Base-by-base conservation (phyloP, 1,284 basidiomycete genomes). In the Sporisorium sorghi region DNA sequence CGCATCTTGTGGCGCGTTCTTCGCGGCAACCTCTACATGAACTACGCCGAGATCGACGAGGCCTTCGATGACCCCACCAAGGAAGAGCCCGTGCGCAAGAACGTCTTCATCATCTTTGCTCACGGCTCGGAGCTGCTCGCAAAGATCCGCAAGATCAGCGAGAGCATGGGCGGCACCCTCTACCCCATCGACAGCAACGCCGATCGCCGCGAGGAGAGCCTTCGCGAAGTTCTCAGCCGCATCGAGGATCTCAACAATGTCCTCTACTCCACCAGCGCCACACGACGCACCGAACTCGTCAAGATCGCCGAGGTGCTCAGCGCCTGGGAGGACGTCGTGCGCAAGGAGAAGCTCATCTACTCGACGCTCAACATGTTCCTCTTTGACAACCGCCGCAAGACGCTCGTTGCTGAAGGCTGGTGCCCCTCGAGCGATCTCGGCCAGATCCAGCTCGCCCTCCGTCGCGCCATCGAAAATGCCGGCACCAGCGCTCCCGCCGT, bases 101-200 rank as follows among this genome's bases (percentile, higher is more conserved):
- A 98, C 78, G 97, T 99, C 44, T 99, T 99, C 87, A 97, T 99
- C 87, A 98, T 99, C 85, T 99, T 99, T 83, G 97, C 96, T 0
- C 97, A 99, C 81, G 97, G 97, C 35, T 90, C 93, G 51, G 91
- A 92, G 43, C 88, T 99, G 21, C 90, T 99, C 30, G 89, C 92
- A 78, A 99, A 99, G 89, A 98, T 99, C 83, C 93, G 96, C 84
- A 98, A 96, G 86, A 93, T 99, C 69, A 92, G 94, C 47, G 97
- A 98, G 86, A 95, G 93, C 32, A 97, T 99, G 93, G 95, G 97
- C 48, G 97, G 92, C 2, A 97, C 94, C 0, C 88, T 99, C 60
- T 98, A 96, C 86, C 93, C 94, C 35, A 96, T 99, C 84, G 96
- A 98, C 85, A 88, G 94, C 46, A 94, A 96, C 77, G 90, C 92